phyloP scores from a whole-genome alignment of 176 grass and related monocot genomes.

The Dactylis glomerata region DNA sequence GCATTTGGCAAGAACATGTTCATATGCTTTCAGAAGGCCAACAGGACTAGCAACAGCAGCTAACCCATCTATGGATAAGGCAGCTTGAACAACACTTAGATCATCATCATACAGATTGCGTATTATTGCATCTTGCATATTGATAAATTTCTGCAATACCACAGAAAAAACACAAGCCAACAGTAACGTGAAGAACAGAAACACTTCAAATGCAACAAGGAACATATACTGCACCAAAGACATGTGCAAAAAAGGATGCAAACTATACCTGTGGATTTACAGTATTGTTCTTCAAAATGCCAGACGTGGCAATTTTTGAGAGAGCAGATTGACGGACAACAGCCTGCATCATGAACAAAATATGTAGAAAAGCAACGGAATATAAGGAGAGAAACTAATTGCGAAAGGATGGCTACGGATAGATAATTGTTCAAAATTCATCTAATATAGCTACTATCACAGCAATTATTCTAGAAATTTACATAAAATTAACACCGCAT shows the following conservation, averaged over 20 bases:
- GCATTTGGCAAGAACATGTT: constrained; percentile 63
- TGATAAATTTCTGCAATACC: constrained; percentile 56
- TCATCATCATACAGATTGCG: constrained; percentile 75
- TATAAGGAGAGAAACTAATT: constrained; percentile 28
- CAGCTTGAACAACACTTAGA: constrained; percentile 83
- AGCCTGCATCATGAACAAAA: constrained; percentile 46
- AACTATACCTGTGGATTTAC: constrained; percentile 57
- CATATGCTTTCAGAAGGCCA: constrained; percentile 67
- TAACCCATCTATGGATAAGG: constrained; percentile 90
- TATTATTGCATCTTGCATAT: constrained; percentile 72
- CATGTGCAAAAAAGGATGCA: constrained; percentile 13
- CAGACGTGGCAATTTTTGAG: constrained; percentile 66
- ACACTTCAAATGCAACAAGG: neutral
- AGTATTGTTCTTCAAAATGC: constrained; percentile 41
- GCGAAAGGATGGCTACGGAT: neutral
- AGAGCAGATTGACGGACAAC: constrained; percentile 62
- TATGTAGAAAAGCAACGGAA: neutral
- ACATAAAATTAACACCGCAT: constrained; percentile 2
- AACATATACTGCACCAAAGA: constrained; percentile 15
- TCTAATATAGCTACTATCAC: constrained; percentile 8
- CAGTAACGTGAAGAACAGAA: neutral
- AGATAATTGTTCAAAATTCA: constrained; percentile 22
- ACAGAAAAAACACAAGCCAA: constrained; percentile 26
- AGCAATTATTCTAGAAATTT: neutral
- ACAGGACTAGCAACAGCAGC: constrained; percentile 36